Base-by-base conservation (phyloP, 768 basidiomycete species). In the Lentinula guzmanii region DNA sequence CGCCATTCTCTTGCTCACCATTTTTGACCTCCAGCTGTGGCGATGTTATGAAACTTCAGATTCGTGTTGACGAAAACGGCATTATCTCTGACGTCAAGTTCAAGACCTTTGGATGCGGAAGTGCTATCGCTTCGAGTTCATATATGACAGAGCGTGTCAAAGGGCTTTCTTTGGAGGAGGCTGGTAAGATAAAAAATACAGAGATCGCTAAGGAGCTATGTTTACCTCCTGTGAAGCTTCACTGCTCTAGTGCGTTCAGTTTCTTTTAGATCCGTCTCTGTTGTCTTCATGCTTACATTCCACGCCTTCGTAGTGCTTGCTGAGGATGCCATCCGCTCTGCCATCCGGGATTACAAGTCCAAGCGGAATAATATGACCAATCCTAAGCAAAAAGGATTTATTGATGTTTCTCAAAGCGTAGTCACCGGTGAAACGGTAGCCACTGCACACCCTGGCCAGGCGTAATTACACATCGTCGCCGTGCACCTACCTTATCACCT, bases 31-130 rank as follows among this genome's bases (percentile, higher is more conserved):
- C 63, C 61, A 95, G 94, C 4, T 96, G 95, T 71, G 95, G 95
- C 68, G 95, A 97, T 78, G 96, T 98, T 51, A 99, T 99, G 96
- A 98, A 98, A 75, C 87, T 99, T 10, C 96, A 98, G 76, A 99
- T 99, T 70, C 89, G 93, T 67, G 97, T 99, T 61, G 88, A 96
- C 73, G 95, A 96, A 62, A 81, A 91, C 39, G 94, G 95, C 39
- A 84, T 98, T 74, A 99, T 99, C 70, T 91, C 90, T 52, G 97
- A 99, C 71, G 97, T 98, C 76, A 97, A 96, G 77, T 98, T 98
- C 82, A 99, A 98, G 81, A 98, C 97, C 0, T 98, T 99, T 74
- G 96, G 97, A 2, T 98, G 97, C 73, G 97, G 97, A 58, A 95
- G 93, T 65, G 95, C 95, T 67, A 99, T 99, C 63, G 97, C 97